Evolutionary conservation across 2,329 filamentous ascomycete genomes (phyloP), one percentile per base, ranked within the genome.

Genomic region (Ophiostoma pallidulum): DNA sequence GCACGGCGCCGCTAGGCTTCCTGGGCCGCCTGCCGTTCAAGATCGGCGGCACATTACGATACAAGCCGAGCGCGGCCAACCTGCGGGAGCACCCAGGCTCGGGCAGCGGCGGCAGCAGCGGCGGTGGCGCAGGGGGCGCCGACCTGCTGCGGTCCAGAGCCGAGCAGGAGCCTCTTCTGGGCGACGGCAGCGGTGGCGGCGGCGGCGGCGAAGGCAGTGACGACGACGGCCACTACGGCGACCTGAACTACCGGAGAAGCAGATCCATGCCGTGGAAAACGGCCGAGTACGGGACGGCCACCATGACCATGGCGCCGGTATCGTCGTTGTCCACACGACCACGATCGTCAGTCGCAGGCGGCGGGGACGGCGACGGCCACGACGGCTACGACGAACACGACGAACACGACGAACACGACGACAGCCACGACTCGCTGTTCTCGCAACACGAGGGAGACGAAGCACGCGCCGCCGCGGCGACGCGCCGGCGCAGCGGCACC

Each of bases 21-120:
- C 65, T 95, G 35, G 84, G 86, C 56, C 76, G 84, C 45, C 68
- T 96, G 53, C 90, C 91, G 12, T 96, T 88, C 73, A 87, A 84
- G 59, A 72, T 94, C 59, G 88, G 89, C 31, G 82, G 84, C 4
- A 86, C 84, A 3, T 64, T 95, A 56, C 77, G 86, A 60, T 97
- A 97, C 63, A 87, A 88, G 62, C 91, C 91, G 28, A 94, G 86
- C 48, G 89, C 88, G 26, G 90, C 91, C 41, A 88, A 94, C 66
- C 64, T 97, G 53, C 87, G 90, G 58, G 91, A 96, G 50, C 84
- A 95, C 56, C 88, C 89, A 2, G n/a, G n/a, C n/a, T 80, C 82
- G 18, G 68, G 60, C 28, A 20, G 83, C 18, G 68, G 55, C 64
- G 51, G 65, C 68, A 38, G 63, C 62, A 4, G 67, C 63, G 32